Evolutionary conservation across 345 rosid species (phyloP).

Genomic region (Brassica juncea): DNA sequence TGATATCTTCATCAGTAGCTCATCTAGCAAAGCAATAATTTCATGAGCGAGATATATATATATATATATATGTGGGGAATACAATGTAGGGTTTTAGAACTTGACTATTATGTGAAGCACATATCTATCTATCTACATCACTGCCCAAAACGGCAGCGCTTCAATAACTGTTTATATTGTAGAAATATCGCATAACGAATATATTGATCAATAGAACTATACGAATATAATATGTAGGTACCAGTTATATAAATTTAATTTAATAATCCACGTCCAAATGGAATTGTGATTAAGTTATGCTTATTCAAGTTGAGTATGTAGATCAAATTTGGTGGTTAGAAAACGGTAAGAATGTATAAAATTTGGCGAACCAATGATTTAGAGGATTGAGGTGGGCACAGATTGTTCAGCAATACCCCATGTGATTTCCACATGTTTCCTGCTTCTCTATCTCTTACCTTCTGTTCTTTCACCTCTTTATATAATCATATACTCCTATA

Average conservation of each 20-base stretch:
- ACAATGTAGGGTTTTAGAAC: not conserved
- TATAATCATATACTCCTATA: not conserved
- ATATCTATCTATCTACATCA: not conserved
- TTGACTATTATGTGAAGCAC: not conserved
- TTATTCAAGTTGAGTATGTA: not conserved
- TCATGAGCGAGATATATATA: not conserved
- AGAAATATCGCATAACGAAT: not conserved
- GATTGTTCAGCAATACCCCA: conserved; percentile 39
- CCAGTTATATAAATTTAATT: not conserved
- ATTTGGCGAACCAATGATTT: conserved; percentile 29
- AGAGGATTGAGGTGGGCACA: conserved; percentile 40
- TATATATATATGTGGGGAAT: not conserved
- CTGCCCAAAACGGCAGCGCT: not conserved
- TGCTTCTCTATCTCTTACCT: conserved; percentile 36
- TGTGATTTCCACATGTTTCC: conserved; percentile 41
- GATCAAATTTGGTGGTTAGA: conserved; percentile 13
- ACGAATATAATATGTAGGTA: not conserved
- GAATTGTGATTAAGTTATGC: not conserved
- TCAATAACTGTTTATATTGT: not conserved
- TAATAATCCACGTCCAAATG: not conserved
- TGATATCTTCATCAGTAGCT: not conserved
- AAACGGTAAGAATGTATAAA: conserved; percentile 14
- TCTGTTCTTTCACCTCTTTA: conserved; percentile 18
- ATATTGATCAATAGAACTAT: not conserved
- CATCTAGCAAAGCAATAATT: conserved; percentile 6